These are phyloP conservation scores for Chloromonas sp. DNA, from an alignment of 163 green algal genomes.

Conservation along the genomic window DNA sequence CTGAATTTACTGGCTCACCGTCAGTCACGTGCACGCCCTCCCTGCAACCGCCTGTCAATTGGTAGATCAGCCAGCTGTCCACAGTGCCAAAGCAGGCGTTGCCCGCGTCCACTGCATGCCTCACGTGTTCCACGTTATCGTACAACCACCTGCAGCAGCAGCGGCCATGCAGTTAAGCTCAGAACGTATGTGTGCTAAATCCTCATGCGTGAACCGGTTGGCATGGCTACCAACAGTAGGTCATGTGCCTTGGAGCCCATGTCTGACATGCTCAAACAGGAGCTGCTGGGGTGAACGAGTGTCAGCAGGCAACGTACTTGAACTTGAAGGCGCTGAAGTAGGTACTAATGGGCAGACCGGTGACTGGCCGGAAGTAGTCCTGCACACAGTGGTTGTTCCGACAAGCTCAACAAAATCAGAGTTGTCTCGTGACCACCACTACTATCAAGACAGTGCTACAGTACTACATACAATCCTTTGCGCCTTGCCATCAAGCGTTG, in stretches of 20 bases:
- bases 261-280: not conserved
- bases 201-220: no score
- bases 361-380: constrained; percentile 73
- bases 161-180: no score
- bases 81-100: constrained; percentile 82
- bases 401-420: no score
- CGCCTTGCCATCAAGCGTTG: no score
- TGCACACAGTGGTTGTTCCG: constrained; percentile 8
- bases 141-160: constrained; percentile 41
- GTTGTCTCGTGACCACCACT: not conserved
- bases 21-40: constrained; percentile 68
- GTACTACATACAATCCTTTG: no score
- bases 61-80: constrained; percentile 94
- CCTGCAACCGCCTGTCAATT: constrained; percentile 65
- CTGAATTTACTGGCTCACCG: constrained; percentile 25
- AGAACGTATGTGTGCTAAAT: no score
- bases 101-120: constrained; percentile 29
- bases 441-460: no score
- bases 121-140: constrained; percentile 21
- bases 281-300: not conserved
- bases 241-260: not conserved
- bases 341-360: constrained; percentile 87
- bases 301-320: constrained; percentile 24
- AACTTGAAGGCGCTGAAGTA: constrained; percentile 96
- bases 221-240: not conserved